A percentile compares a stretch with the other conserved stretches of the same genome.
Conservation (phyloP, 2,329 filamentous ascomycete species). For the Rhynchosporium agropyri region DNA sequence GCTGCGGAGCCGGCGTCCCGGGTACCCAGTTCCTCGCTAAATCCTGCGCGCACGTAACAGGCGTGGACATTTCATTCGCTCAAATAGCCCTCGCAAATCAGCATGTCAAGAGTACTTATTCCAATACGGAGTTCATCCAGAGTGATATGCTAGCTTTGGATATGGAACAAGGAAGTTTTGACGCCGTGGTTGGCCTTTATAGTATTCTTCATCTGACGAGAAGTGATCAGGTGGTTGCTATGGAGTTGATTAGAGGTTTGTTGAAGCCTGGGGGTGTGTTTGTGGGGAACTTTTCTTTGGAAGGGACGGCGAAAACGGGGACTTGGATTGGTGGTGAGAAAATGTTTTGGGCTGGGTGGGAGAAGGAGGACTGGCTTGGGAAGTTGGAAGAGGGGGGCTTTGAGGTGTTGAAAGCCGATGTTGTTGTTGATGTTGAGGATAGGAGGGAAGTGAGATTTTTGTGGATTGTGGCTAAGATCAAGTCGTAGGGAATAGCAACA, state of each 20-base stretch:
- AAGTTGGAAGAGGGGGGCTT: conserved; percentile 6
- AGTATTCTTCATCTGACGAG: conserved; percentile 50
- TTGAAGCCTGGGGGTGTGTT: conserved; percentile 48
- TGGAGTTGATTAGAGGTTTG: conserved; percentile 45
- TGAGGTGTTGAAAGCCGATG: conserved; percentile 16
- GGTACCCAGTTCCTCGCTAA: conserved; percentile 35
- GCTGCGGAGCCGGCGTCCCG: conserved; percentile 47
- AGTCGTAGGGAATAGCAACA: not conserved
- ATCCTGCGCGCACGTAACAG: conserved; percentile 41
- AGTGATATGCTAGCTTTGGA: conserved; percentile 49
- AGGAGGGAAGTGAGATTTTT: conserved; percentile 13
- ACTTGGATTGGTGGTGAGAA: conserved; percentile 20
- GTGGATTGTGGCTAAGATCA: conserved; percentile 14
- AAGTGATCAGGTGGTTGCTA: conserved; percentile 45
- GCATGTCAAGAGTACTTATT: conserved; percentile 37
- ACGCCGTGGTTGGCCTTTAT: conserved; percentile 49
- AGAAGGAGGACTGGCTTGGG: conserved; percentile 16
- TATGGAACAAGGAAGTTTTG: conserved; percentile 42
- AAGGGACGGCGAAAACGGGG: conserved; percentile 36
- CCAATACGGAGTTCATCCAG: conserved; percentile 35
- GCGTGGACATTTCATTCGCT: conserved; percentile 47
- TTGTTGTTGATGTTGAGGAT: conserved; percentile 13
- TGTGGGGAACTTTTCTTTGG: conserved; percentile 45
- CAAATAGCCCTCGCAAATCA: conserved; percentile 45
- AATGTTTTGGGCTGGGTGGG: conserved; percentile 24